Percentiles rank a stretch among this genome's conserved stretches.
Conservation (phyloP, 1,139 yeast genomes). For the Blastobotrys aristatus region DNA sequence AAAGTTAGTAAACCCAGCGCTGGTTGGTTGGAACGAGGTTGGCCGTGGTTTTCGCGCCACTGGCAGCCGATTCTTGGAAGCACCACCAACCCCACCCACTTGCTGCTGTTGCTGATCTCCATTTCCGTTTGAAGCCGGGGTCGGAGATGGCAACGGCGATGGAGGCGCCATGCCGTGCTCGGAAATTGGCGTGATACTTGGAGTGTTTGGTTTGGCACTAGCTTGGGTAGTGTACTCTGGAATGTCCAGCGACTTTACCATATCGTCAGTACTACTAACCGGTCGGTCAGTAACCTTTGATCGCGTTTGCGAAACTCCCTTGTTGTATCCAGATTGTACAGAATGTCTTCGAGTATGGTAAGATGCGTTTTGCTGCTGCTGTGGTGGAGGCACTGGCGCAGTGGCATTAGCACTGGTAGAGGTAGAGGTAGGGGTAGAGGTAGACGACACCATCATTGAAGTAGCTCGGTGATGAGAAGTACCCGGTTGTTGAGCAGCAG, state of each 20-base stretch:
- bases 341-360: slow-evolving; percentile 28
- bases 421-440: background rate
- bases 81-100: background rate
- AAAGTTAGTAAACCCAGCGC: slow-evolving; percentile 11
- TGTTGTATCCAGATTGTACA: slow-evolving; percentile 26
- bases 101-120: background rate
- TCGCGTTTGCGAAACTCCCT: slow-evolving; percentile 20
- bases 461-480: slow-evolving; percentile 12
- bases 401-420: slow-evolving; percentile 4
- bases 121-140: no score
- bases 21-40: slow-evolving; percentile 35
- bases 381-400: slow-evolving; percentile 3
- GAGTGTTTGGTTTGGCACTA: slow-evolving; percentile 13
- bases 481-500: background rate
- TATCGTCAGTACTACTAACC: slow-evolving; percentile 17
- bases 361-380: slow-evolving; percentile 11
- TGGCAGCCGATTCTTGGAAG: slow-evolving; percentile 23
- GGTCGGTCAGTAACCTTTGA: background rate
- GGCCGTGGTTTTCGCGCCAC: slow-evolving; percentile 37
- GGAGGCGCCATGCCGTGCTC: slow-evolving; percentile 10
- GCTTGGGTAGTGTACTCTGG: slow-evolving; percentile 19
- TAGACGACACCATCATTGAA: slow-evolving; percentile 11
- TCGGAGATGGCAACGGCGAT: slow-evolving; percentile 6
- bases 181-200: slow-evolving; percentile 12
- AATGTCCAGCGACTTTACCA: slow-evolving; percentile 24